A percentile compares a stretch with the other conserved stretches of the same genome.
phyloP scores from a whole-genome alignment of 352 stramenopile genomes.

The Thalassiosira mediterranea region DNA sequence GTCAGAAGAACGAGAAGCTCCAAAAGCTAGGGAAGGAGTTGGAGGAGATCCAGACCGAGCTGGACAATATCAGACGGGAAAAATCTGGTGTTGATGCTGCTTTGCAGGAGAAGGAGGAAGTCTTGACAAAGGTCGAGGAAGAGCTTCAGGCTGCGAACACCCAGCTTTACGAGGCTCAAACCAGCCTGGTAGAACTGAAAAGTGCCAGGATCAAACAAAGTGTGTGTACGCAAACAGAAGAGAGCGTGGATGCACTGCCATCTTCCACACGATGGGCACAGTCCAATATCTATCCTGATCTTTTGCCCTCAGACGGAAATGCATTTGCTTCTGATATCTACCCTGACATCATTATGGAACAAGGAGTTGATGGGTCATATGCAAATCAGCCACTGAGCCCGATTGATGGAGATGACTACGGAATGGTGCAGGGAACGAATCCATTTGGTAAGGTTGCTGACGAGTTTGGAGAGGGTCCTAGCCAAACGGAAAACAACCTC shows the following conservation, averaged over 20 bases:
- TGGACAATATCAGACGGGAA: background rate
- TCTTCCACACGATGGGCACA: too few species aligned
- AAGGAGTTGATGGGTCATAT: background rate
- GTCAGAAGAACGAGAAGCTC: slow-evolving; percentile 30
- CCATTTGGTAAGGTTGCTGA: too few species aligned
- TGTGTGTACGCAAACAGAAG: background rate
- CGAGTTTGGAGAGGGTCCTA: too few species aligned
- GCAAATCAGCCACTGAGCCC: background rate
- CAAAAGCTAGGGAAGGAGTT: slow-evolving; percentile 29
- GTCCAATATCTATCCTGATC: background rate
- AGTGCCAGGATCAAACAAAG: too few species aligned
- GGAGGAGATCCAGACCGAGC: slow-evolving; percentile 5
- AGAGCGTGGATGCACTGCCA: background rate
- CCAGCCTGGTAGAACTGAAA: slow-evolving; percentile 1
- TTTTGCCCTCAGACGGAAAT: background rate
- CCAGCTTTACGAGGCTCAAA: slow-evolving; percentile 4
- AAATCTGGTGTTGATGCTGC: background rate
- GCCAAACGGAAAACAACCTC: too few species aligned
- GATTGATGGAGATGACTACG: background rate
- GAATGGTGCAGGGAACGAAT: too few species aligned
- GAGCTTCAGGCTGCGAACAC: slow-evolving; percentile 22
- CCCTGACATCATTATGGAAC: slow-evolving; percentile 15
- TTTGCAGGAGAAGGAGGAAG: slow-evolving; percentile 37
- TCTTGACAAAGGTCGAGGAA: slow-evolving; percentile 17
- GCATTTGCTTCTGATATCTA: slow-evolving; percentile 2